Base-by-base conservation (phyloP, 768 basidiomycete genomes). In the Podaxis mareebaensis region DNA sequence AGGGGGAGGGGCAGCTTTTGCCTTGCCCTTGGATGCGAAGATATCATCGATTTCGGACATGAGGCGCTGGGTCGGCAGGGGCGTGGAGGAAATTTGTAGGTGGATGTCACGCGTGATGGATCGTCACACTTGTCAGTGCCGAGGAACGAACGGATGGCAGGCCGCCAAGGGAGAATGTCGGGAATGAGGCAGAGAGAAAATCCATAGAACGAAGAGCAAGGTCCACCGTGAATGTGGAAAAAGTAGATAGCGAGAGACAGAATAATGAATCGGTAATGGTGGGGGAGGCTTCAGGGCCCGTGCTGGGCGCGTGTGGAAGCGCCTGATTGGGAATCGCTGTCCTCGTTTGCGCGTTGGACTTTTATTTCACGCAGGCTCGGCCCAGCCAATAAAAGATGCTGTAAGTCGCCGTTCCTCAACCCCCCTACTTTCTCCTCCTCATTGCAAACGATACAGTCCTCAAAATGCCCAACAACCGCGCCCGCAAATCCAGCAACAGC, bases 21-120 rank as follows among this genome's bases (percentile, higher is more conserved):
- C 56, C 67, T 78, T 80, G 66, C 76, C 76, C 68, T 82, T 85
- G 65, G 79, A 77, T 44, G 91, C 81, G 74, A 94, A 94, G 70
- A 94, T 94, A 69, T 85, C 85, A 81, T 94, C 92, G 73, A 94
- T 94, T 83, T 93, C 92, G 57, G 89, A 89, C 80, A 83, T 81
- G 66, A 77, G 67, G 53, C n/a, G 13, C 22, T 20, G 36, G 7
- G 36, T 11, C n/a, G 53, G 26, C 33, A 20, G 8, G 57, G 1
- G 49, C 5, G 38, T 49, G 36, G 46, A 44, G 22, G 38, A 48
- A 52, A 51, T 13, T 33, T 53, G 17, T 33, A 33, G 46, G 13
- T 12, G 26, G 17, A 36, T 58, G 68, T 67, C 67, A 71, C 65
- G 65, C 33, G 64, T 36, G 36, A 65, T 57, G 15, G 4, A 20